Conservation (phyloP, 2,329 filamentous ascomycete species). For the Penicillium rolfsii region DNA sequence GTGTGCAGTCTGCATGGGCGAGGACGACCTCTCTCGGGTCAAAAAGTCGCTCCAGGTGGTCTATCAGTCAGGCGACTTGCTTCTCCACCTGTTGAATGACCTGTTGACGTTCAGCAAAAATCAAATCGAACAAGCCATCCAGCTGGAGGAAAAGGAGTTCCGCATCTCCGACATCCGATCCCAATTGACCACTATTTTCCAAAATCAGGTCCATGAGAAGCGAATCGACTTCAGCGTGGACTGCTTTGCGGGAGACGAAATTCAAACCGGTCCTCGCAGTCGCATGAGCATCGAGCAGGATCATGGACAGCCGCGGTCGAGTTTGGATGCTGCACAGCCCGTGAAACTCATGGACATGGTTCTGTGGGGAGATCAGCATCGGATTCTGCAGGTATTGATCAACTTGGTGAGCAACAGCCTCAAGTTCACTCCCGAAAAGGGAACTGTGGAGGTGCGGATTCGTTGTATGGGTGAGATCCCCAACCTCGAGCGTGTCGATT, state of each 20-base stretch:
- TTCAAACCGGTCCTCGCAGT: conserved; percentile 36
- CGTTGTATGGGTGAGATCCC: conserved; percentile 57
- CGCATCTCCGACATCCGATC: conserved; percentile 79
- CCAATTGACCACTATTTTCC: conserved; percentile 83
- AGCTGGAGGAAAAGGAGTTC: conserved; percentile 83
- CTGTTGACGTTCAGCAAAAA: conserved; percentile 93
- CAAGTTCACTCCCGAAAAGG: conserved; percentile 82
- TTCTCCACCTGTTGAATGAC: conserved; percentile 86
- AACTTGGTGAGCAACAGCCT: conserved; percentile 82
- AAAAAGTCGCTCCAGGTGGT: conserved; percentile 84
- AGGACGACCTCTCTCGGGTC: conserved; percentile 75
- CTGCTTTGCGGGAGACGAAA: conserved; percentile 60
- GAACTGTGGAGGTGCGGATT: conserved; percentile 75
- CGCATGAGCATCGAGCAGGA: conserved; percentile 24
- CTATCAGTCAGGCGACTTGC: conserved; percentile 82
- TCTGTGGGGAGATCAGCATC: conserved; percentile 88
- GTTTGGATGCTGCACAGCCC: conserved; percentile 66
- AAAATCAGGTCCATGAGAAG: conserved; percentile 82
- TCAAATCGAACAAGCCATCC: conserved; percentile 83
- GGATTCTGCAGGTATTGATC: conserved; percentile 85
- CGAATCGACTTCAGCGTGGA: conserved; percentile 72
- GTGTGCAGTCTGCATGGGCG: conserved; percentile 90
- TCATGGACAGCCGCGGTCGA: conserved; percentile 46
- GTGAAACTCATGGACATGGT: conserved; percentile 81
- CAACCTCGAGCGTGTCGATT: not conserved